Percentiles rank a stretch among this genome's conserved stretches.
Evolutionary conservation across 306 rosid genomes (phyloP).

Genomic region (Mucuna pruriens): DNA sequence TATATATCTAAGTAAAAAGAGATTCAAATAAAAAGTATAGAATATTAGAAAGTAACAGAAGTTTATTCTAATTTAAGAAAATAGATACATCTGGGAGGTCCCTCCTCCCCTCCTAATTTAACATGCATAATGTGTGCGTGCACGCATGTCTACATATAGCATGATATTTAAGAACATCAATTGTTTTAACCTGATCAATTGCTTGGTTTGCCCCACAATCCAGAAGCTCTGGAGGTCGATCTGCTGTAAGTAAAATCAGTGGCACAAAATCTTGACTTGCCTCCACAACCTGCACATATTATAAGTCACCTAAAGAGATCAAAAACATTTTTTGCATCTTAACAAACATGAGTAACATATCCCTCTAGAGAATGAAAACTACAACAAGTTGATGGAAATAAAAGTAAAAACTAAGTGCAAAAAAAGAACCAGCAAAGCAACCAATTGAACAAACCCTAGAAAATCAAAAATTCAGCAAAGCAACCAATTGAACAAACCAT

Average conservation of each 20-base stretch:
- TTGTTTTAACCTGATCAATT: conserved; percentile 73
- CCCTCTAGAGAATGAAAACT: conserved; percentile 25
- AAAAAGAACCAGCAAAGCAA: background rate
- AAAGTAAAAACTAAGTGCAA: conserved; percentile 17
- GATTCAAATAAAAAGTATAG: too few species aligned
- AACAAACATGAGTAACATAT: conserved; percentile 26
- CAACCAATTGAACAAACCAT: background rate
- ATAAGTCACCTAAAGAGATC: conserved; percentile 1
- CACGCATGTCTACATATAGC: background rate
- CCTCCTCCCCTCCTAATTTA: too few species aligned
- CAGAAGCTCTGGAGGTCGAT: conserved; percentile 88
- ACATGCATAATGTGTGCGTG: background rate
- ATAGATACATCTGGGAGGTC: too few species aligned
- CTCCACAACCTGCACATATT: conserved; percentile 81
- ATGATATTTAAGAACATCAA: background rate
- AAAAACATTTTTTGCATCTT: conserved; percentile 25
- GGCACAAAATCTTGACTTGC: conserved; percentile 96
- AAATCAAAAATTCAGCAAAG: background rate
- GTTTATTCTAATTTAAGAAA: too few species aligned
- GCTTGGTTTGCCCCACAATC: conserved; percentile 93
- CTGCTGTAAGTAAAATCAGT: conserved; percentile 90
- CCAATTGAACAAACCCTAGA: background rate
- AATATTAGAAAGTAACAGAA: too few species aligned
- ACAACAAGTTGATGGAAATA: conserved; percentile 24
- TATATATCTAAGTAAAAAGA: too few species aligned